Conservation (phyloP, 257 asterid species). For the Thymus quinquecostatus region DNA sequence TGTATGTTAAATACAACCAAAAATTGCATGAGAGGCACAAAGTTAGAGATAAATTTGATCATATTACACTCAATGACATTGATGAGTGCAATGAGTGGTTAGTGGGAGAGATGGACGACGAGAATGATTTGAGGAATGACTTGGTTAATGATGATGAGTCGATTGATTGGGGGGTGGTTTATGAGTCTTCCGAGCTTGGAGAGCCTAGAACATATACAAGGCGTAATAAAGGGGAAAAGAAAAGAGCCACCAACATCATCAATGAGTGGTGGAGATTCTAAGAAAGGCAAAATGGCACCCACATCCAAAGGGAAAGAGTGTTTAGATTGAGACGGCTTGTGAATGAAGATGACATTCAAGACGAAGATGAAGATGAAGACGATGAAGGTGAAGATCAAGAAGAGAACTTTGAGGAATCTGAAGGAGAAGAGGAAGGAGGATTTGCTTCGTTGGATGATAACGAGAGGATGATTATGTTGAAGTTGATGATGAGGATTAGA, state of each 20-base stretch:
- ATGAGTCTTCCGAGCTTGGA: neutral
- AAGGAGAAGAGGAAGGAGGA: neutral
- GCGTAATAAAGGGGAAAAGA: neutral
- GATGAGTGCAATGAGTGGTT: slow-evolving; percentile 6
- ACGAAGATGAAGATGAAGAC: neutral
- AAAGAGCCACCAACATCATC: neutral
- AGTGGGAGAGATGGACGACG: neutral
- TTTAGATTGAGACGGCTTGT: neutral
- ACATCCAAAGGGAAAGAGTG: neutral
- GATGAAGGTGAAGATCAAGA: neutral
- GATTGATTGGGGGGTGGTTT: neutral
- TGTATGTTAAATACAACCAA: neutral
- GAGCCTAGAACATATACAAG: neutral
- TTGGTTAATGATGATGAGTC: neutral
- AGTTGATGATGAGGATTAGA: neutral
- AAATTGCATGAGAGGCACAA: neutral
- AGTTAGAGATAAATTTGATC: neutral
- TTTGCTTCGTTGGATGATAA: neutral
- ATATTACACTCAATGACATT: neutral
- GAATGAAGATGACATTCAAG: neutral
- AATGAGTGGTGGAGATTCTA: neutral
- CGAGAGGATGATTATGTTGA: neutral
- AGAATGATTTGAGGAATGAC: neutral
- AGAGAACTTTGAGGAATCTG: neutral
- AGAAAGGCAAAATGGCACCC: neutral